These are phyloP conservation scores for Cruciata laevipes DNA, from an alignment of 257 asterid species.

Conservation along the genomic window DNA sequence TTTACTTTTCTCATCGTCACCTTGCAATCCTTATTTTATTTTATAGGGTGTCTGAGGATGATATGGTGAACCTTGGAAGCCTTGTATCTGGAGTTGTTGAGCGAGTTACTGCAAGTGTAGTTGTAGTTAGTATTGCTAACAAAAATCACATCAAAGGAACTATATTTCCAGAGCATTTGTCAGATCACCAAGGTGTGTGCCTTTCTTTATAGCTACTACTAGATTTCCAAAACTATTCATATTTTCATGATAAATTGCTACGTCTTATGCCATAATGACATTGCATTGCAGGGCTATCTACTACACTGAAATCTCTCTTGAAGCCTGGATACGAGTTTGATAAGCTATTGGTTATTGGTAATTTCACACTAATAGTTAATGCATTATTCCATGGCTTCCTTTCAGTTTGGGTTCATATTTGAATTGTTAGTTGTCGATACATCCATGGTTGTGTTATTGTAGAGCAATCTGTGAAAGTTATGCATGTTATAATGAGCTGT, in stretches of 20 bases:
- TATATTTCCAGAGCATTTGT: constrained; percentile 70
- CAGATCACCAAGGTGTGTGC: constrained; percentile 73
- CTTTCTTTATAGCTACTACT: constrained; percentile 8
- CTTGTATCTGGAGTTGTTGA: constrained; percentile 82
- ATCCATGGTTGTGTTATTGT: not conserved
- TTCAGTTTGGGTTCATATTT: constrained; percentile 5
- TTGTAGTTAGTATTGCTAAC: constrained; percentile 45
- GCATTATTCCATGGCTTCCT: constrained; percentile 3
- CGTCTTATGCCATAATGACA: constrained; percentile 13
- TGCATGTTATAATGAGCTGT: not conserved
- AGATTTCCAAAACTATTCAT: constrained; percentile 1
- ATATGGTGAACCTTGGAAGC: constrained; percentile 54
- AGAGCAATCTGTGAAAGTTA: not conserved
- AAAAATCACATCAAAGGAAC: constrained; percentile 64
- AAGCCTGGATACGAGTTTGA: constrained; percentile 84
- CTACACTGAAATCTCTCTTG: constrained; percentile 48
- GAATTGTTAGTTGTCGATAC: not conserved
- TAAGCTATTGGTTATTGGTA: constrained; percentile 89
- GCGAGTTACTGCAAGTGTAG: constrained; percentile 46
- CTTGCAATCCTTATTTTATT: not conserved
- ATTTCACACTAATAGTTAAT: constrained; percentile 11
- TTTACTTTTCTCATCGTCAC: not conserved
- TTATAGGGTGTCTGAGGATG: constrained; percentile 46
- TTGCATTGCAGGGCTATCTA: constrained; percentile 59
- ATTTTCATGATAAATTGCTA: constrained; percentile 3